Percentiles rank a stretch among this genome's conserved stretches.
These are phyloP conservation scores for Dendrobium officinale DNA, from an alignment of 106 monocot genomes.

Conservation along the genomic window DNA sequence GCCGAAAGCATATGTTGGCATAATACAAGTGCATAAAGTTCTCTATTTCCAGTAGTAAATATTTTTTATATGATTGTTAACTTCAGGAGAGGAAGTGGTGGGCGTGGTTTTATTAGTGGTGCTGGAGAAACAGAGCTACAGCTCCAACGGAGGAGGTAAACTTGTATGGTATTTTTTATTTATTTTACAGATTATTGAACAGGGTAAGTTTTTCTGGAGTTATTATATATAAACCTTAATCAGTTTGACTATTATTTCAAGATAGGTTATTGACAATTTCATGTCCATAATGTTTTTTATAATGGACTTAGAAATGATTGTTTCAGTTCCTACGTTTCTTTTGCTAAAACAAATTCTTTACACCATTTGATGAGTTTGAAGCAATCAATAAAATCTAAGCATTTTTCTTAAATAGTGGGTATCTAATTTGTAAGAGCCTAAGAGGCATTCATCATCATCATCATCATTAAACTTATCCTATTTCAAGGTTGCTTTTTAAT, in stretches of 20 bases:
- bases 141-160: conserved; percentile 87
- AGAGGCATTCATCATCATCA: background rate
- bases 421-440: background rate
- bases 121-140: conserved; percentile 99
- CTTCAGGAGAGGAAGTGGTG: conserved; percentile 88
- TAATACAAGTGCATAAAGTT: background rate
- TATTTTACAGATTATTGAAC: background rate
- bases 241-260: background rate
- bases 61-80: background rate
- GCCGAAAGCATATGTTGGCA: background rate
- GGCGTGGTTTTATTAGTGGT: conserved; percentile 94
- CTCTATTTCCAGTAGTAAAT: background rate
- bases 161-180: background rate
- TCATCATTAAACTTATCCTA: background rate
- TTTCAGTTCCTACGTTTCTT: background rate
- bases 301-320: conserved; percentile 1
- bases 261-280: background rate
- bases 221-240: background rate
- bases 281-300: background rate
- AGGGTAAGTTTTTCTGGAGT: background rate
- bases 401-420: background rate
- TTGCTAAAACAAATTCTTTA: background rate
- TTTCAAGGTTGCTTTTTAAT: background rate
- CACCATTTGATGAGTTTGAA: background rate
- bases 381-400: background rate